Evolutionary conservation across 176 grass and related monocot genomes (phyloP), one percentile per base, ranked within the genome.

Genomic region (Urochloa ruziziensis): DNA sequence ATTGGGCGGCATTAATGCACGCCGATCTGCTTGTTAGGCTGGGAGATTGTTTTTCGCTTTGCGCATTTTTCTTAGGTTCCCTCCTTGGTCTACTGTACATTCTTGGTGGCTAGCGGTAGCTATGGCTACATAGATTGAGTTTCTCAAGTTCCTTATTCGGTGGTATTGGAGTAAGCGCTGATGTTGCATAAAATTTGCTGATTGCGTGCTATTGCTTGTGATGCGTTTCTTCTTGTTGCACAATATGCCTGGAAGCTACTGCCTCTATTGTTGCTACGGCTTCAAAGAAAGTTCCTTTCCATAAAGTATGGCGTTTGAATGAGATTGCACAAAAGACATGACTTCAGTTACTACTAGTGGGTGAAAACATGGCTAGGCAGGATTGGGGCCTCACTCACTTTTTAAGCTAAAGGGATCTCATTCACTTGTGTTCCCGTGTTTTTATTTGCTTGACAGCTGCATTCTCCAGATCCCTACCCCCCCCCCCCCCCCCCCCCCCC

Each of bases 21-120:
- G 32, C 79, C 47, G 84, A 86, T 86, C 88, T 86, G 79, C 37
- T 32, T 73, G 56, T 56, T 9, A 59, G 36, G 65, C 17, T 19
- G 79, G 49, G 32, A 37, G 79, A 74, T 82, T 49, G 58, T 60
- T 62, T 51, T 57, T 69, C 78, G 83, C 57, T 67, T 66, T 81
- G 46, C 62, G 64, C 83, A 77, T 86, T 74, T 36, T 77, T 51
- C n/a, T 21, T 70, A 23, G 60, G 48, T 68, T 35, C 70, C 60
- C 29, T 73, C 27, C 29, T 81, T 60, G 61, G 49, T 37, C 81
- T 15, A 47, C 36, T 74, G 10, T 36, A 37, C 61, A 35, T 52
- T 80, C 29, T 67, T 67, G 39, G 65, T 42, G 58, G 34, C 6
- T 54, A 67, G 49, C 51, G 47, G 29, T 78, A 40, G 30, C 24